Evolutionary conservation across 805 yeast genomes (phyloP), one percentile per base, ranked within the genome.

Genomic region (Pachysolen tannophilus): DNA sequence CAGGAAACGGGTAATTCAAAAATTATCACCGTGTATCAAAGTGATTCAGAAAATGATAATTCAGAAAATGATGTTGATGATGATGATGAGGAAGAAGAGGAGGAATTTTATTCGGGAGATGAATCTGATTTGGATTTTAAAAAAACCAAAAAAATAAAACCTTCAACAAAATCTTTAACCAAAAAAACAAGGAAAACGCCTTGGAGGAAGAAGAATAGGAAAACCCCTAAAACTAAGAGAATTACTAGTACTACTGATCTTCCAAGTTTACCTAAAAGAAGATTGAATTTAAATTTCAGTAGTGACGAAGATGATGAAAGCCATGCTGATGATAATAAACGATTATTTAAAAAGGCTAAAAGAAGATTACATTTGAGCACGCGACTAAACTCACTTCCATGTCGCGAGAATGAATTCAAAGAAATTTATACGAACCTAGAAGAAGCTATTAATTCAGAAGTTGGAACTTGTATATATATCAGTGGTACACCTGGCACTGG

Each of bases 401-500:
- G 97, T 38, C 69, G 98, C 36, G 97, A 86, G 43, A 70, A 72
- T 15, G 94, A 92, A 53, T 87, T 81, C 50, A 72, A 78, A 8
- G 71, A 77, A 37, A 61, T 92, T 4, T 84, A 78, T 53, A 51
- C 72, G 29, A 74, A 76, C 28, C 53, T 92, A 4, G 87, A 86
- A 46, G 67, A 75, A 30, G 82, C 95, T 1, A 72, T 90, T 23
- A 67, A 67, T 31, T 69, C 79, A 11, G 72, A 73, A 28, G 69
- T 81, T 1, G 97, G 97, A 0, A 72, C 88, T 6, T 85, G 95
- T 44, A 58, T 92, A 5, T 92, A 88, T 52, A 77, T 92, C 8
- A 85, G 95, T 56, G 99, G 99, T 3, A 86, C 96, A 0, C 98
- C 99, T 0, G 99, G 99, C 7, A 90, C 94, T 2, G 98, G 98